Conservation (phyloP, 2,329 filamentous ascomycete species). For the Alternaria brassicicola region DNA sequence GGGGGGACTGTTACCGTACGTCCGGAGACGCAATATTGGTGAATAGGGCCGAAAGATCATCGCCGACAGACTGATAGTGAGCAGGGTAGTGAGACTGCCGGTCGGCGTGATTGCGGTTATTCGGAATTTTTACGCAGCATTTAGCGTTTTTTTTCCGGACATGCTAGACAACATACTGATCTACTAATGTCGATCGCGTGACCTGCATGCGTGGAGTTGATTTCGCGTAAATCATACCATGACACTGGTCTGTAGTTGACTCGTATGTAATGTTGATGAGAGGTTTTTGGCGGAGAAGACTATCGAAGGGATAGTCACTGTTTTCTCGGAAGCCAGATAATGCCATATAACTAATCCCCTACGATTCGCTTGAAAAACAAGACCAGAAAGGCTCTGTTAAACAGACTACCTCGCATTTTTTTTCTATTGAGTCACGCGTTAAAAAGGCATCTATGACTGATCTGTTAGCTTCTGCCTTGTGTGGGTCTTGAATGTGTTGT, state of each 20-base stretch:
- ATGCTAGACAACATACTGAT: background rate
- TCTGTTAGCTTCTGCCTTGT: background rate
- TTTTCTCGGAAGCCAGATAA: background rate
- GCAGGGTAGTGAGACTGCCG: background rate
- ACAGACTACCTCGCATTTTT: background rate
- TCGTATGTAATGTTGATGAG: background rate
- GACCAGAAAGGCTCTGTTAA: background rate
- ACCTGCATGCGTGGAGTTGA: background rate
- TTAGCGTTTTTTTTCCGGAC: background rate
- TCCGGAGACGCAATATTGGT: background rate
- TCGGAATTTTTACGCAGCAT: background rate
- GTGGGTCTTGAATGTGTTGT: background rate
- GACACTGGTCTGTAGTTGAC: background rate
- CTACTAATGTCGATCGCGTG: slow-evolving; percentile 3
- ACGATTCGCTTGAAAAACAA: background rate
- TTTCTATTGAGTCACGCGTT: background rate
- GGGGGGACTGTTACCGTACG: background rate
- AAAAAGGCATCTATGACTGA: background rate
- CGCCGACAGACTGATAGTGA: background rate
- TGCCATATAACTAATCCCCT: background rate
- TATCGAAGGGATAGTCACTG: background rate
- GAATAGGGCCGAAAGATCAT: background rate
- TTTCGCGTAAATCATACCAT: background rate
- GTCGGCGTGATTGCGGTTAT: slow-evolving; percentile 3
- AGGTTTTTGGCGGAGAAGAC: background rate